A percentile compares a stretch with the other conserved stretches of the same genome.
phyloP scores from a whole-genome alignment of 306 rosid species.

The Cucurbita pepo region DNA sequence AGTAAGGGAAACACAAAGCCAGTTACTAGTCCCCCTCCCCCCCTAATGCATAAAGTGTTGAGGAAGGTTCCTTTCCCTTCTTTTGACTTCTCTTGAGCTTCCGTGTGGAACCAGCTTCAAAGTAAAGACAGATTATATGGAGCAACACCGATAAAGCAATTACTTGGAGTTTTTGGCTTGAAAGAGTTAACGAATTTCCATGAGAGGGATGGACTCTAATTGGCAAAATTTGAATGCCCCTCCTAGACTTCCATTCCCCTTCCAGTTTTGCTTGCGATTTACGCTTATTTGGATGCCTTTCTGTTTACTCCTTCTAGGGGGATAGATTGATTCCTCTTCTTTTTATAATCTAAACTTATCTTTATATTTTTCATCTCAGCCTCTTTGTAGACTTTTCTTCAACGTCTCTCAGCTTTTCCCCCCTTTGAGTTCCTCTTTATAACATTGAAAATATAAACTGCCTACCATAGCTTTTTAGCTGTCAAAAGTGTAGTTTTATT shows the following conservation, averaged over 20 bases:
- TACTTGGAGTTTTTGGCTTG: background rate
- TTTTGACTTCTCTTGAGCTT: background rate
- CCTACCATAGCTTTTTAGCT: background rate
- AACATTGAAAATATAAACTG: background rate
- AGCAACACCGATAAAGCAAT: background rate
- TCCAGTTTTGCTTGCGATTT: background rate
- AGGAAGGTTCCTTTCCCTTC: too few relatives aligned
- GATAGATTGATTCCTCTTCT: background rate
- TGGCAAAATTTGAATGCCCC: background rate
- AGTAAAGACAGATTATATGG: background rate
- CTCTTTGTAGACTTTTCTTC: background rate
- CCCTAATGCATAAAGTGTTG: background rate
- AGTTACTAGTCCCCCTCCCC: background rate
- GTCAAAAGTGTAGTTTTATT: background rate
- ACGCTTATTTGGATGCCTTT: background rate
- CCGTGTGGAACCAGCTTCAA: background rate
- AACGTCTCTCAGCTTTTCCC: background rate
- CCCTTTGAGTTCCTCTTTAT: background rate
- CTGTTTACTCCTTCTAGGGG: background rate
- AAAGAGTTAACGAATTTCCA: background rate
- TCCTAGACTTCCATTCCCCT: background rate
- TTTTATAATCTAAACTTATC: background rate
- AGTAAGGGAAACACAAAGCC: background rate
- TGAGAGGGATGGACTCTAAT: background rate
- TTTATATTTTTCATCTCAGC: background rate